Evolutionary conservation across 306 rosid genomes (phyloP).

Genomic region (Pyrus communis): DNA sequence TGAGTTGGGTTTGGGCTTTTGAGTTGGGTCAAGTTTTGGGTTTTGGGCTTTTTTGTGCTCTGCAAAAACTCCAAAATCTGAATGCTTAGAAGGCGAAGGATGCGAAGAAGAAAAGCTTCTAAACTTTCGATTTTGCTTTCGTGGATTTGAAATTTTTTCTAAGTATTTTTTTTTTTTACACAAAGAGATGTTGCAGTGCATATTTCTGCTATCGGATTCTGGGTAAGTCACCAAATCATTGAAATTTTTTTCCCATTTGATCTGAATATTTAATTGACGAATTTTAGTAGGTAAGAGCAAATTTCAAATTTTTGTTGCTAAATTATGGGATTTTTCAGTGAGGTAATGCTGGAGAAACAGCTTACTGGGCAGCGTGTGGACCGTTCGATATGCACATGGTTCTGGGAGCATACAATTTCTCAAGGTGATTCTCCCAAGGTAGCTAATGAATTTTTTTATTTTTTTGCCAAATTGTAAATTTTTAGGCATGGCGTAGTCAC

Average conservation of each 20-base stretch:
- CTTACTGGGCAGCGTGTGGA: constrained; percentile 92
- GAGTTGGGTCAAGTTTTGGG: not conserved
- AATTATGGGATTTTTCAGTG: constrained; percentile 40
- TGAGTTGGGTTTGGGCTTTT: not conserved
- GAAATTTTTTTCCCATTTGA: not conserved
- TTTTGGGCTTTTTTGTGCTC: not conserved
- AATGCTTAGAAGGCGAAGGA: not conserved
- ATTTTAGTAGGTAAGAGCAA: not conserved
- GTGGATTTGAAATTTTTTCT: too few relatives aligned
- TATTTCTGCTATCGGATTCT: constrained; percentile 91
- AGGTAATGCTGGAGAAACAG: constrained; percentile 95
- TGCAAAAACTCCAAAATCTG: not conserved
- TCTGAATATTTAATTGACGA: not conserved
- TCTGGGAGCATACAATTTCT: constrained; percentile 78
- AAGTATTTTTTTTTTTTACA: not conserved
- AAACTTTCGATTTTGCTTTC: not conserved
- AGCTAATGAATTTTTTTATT: not conserved
- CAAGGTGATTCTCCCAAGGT: constrained; percentile 84
- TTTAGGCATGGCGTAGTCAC: not conserved
- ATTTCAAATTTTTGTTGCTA: not conserved
- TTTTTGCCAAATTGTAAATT: not conserved
- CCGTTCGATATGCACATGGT: constrained; percentile 90
- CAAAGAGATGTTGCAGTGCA: constrained; percentile 78
- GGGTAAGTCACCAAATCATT: constrained; percentile 42
- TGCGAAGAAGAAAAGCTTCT: not conserved